Evolutionary conservation across 495 filamentous ascomycete genomes (phyloP).

Genomic region (Penicilliopsis zonata): DNA sequence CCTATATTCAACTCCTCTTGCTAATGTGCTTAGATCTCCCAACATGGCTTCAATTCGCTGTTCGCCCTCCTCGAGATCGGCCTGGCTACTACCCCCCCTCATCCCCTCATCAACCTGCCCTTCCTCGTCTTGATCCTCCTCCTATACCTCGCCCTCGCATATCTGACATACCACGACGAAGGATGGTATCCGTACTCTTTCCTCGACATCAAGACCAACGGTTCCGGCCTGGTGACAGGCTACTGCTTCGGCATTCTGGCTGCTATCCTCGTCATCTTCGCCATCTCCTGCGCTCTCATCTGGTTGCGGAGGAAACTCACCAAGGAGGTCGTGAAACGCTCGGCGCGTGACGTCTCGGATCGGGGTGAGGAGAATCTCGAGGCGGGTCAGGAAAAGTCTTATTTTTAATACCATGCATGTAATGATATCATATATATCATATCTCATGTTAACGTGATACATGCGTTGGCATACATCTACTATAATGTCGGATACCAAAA

Average conservation of each 20-base stretch:
- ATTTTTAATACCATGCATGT: too few relatives aligned
- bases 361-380: too few relatives aligned
- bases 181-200: slow-evolving; percentile 69
- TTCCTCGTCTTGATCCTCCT: slow-evolving; percentile 41
- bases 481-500: too few relatives aligned
- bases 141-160: slow-evolving; percentile 61
- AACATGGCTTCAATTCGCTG: slow-evolving; percentile 59
- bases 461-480: too few relatives aligned
- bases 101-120: slow-evolving; percentile 25
- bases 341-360: slow-evolving; percentile 11
- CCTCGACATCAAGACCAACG: slow-evolving; percentile 42
- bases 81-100: slow-evolving; percentile 46
- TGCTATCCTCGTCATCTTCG: slow-evolving; percentile 53
- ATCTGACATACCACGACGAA: slow-evolving; percentile 54
- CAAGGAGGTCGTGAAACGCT: slow-evolving; percentile 14
- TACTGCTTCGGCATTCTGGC: slow-evolving; percentile 48
- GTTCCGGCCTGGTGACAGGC: slow-evolving; percentile 27
- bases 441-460: too few relatives aligned
- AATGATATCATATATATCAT: too few relatives aligned
- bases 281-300: slow-evolving; percentile 39
- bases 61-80: slow-evolving; percentile 65
- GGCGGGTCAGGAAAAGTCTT: too few relatives aligned
- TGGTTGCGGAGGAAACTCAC: slow-evolving; percentile 36
- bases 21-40: slow-evolving; percentile 40
- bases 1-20: slow-evolving; percentile 2